Evolutionary conservation across 495 filamentous ascomycete species (phyloP), one percentile per base, ranked within the genome.

Genomic region (Aspergillus steynii): DNA sequence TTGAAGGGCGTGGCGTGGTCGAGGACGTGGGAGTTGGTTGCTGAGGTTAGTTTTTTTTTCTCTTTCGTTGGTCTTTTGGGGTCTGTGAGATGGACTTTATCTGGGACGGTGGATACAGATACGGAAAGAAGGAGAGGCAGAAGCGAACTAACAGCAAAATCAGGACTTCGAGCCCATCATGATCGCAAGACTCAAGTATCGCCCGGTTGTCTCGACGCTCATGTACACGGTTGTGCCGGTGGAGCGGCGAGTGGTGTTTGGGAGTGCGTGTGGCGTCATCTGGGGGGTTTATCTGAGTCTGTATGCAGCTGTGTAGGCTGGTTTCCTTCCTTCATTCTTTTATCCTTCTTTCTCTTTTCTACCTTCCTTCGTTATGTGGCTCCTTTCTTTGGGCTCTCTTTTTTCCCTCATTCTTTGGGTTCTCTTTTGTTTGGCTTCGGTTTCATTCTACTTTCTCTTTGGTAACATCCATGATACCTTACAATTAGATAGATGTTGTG

Each of bases 201-300:
- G 95, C 85, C 95, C 95, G 2, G 52, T 87, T n/a, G 89, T 97
- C 6, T 90, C 88, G 54, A 51, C 90, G 27, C 66, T 95, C 26
- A 90, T 92, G 72, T 97, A 91, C 71, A 85, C 87, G 0, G 81
- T 96, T 50, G 79, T 99, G 27, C 91, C 88, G 5, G 85, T 95
- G 14, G 84, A 95, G 65, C 80, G 81, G 37, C 78, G 94, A 61
- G 87, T 90, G 50, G 77, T 97, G 29, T 85, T 93, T 72, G 92
- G 89, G 0, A 87, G 87, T 70, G 72, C 91, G 55, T 90, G 92
- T 29, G 93, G 94, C 2, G 68, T 99, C 50, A 86, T 80, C 27
- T 99, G 95, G 95, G 90, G 90, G 1, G 73, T 96, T 53, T 97
- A 93, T 77, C 77, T 97, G 72, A 94, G 92, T 68, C 71, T 95